These are phyloP conservation scores for Debaryomyces singareniensis DNA, from an alignment of 1,139 yeast genomes.

Conservation along the genomic window DNA sequence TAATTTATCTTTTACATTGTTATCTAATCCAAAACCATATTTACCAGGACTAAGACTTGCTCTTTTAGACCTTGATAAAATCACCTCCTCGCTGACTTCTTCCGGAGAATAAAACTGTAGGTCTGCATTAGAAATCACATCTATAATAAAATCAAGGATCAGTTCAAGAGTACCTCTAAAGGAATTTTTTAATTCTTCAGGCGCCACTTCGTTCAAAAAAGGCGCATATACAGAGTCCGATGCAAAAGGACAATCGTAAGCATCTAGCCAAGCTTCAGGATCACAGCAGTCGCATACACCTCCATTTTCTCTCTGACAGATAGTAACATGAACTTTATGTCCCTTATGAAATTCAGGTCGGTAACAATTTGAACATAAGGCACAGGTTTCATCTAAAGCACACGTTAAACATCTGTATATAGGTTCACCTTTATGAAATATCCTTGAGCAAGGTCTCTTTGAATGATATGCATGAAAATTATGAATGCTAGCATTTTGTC, in stretches of 20 bases:
- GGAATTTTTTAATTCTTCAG: constrained; percentile 20
- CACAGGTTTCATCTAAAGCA: constrained; percentile 82
- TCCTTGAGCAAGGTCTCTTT: constrained; percentile 70
- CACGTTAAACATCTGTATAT: constrained; percentile 80
- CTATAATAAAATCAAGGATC: constrained; percentile 68
- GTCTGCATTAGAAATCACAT: constrained; percentile 50
- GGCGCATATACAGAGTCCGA: constrained; percentile 9
- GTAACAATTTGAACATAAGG: constrained; percentile 75
- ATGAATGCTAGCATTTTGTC: constrained; percentile 17
- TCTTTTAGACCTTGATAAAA: constrained; percentile 20
- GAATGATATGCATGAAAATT: constrained; percentile 48
- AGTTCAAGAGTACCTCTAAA: constrained; percentile 43
- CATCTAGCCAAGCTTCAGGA: constrained; percentile 50
- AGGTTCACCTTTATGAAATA: constrained; percentile 80
- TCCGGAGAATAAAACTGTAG: constrained; percentile 27
- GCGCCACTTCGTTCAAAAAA: constrained; percentile 16
- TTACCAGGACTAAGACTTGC: constrained; percentile 25
- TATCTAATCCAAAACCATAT: constrained; percentile 19
- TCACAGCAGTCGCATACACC: constrained; percentile 76
- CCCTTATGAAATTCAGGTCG: constrained; percentile 64
- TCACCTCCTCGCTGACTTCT: constrained; percentile 14
- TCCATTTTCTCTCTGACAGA: constrained; percentile 76
- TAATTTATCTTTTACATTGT: constrained; percentile 28
- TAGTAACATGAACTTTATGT: constrained; percentile 68
- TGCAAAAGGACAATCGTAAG: constrained; percentile 31